Evolutionary conservation across 2,329 filamentous ascomycete genomes (phyloP).

Genomic region (Ophiostoma angusticollis): DNA sequence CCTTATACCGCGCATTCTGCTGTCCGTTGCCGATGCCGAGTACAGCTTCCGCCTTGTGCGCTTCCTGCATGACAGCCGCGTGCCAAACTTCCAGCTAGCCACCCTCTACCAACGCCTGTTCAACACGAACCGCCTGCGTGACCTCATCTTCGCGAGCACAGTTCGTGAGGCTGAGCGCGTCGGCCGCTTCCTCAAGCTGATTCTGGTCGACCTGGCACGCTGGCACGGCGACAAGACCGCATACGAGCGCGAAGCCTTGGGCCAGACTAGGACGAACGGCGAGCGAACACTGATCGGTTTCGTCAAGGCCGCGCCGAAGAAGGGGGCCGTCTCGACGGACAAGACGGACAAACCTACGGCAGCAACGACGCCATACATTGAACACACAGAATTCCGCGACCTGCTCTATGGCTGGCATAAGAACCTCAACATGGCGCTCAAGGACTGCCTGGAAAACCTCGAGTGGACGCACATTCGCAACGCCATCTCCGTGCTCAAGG

Average conservation of each 20-base stretch:
- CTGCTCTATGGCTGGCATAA: slow-evolving; percentile 85
- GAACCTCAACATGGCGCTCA: slow-evolving; percentile 65
- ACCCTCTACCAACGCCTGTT: slow-evolving; percentile 77
- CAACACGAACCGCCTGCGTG: slow-evolving; percentile 64
- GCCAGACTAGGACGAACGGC: slow-evolving; percentile 37
- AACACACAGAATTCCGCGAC: slow-evolving; percentile 76
- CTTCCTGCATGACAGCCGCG: slow-evolving; percentile 71
- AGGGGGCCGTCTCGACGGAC: not conserved
- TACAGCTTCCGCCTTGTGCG: slow-evolving; percentile 80
- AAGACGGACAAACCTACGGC: not conserved
- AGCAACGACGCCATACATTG: slow-evolving; percentile 40
- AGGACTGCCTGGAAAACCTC: slow-evolving; percentile 63
- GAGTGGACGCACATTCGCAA: slow-evolving; percentile 99
- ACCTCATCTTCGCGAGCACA: slow-evolving; percentile 79
- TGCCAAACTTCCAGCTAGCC: slow-evolving; percentile 76
- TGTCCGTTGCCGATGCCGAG: slow-evolving; percentile 78
- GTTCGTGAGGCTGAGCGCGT: slow-evolving; percentile 84
- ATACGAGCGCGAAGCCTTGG: slow-evolving; percentile 76
- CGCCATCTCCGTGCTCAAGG: slow-evolving; percentile 78
- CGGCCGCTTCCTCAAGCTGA: slow-evolving; percentile 77
- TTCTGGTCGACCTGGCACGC: slow-evolving; percentile 62
- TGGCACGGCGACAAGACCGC: slow-evolving; percentile 71
- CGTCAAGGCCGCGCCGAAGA: slow-evolving; percentile 31
- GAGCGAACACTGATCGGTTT: slow-evolving; percentile 59
- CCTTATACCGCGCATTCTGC: slow-evolving; percentile 72